phyloP scores from a whole-genome alignment of 495 filamentous ascomycete genomes.

The Evansstolkia leycettana region DNA sequence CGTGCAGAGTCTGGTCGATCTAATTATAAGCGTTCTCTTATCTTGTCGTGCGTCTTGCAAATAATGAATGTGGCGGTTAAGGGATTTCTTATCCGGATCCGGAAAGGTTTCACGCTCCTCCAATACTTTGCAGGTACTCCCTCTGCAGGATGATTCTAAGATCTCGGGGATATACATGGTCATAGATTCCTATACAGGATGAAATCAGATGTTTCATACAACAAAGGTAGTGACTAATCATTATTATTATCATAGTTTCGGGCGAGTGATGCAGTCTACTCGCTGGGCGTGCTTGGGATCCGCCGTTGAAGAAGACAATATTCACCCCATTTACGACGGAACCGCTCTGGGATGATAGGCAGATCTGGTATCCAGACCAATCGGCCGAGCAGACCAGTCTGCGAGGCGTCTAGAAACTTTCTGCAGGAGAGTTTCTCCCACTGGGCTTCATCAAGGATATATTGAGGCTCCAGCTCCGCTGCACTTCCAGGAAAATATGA shows the following conservation, averaged over 20 bases:
- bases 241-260: too few species aligned
- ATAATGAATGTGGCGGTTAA: background rate
- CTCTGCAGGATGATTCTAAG: too few species aligned
- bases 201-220: too few species aligned
- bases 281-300: too few species aligned
- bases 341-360: constrained; percentile 53
- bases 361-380: constrained; percentile 75
- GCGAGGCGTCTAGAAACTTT: constrained; percentile 67
- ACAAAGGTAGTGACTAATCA: too few species aligned
- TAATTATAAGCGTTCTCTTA: background rate
- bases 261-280: too few species aligned
- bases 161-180: too few species aligned
- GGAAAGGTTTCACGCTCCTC: constrained; percentile 2
- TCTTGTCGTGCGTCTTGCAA: background rate
- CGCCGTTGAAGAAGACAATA: constrained; percentile 65
- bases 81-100: constrained; percentile 3
- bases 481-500: constrained; percentile 57
- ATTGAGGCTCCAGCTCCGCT: constrained; percentile 56
- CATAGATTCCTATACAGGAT: too few species aligned
- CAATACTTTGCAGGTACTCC: too few species aligned
- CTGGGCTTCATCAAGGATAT: constrained; percentile 48
- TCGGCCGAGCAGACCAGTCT: constrained; percentile 62
- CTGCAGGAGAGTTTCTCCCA: constrained; percentile 70
- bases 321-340: constrained; percentile 62
- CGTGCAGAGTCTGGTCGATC: constrained; percentile 1